A percentile compares a stretch with the other conserved stretches of the same genome.
phyloP scores from a whole-genome alignment of 108 stramenopile genomes.

The Nitzschia sp. region DNA sequence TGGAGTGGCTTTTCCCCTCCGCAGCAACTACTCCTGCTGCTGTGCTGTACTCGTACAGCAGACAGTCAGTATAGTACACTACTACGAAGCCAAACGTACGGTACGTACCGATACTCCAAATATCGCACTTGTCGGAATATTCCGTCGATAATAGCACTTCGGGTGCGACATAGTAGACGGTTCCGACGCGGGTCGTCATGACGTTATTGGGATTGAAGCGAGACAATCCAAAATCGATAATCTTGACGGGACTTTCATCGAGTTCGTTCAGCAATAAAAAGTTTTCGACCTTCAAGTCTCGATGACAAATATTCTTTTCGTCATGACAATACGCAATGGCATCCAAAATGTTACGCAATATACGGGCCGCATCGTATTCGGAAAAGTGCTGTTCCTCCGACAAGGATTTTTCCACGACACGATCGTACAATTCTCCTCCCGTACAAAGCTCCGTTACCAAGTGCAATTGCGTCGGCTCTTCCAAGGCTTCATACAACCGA shows the following conservation, averaged over 20 bases:
- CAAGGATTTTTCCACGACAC: slow-evolving; percentile 52
- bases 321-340: slow-evolving; percentile 77
- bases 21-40: no score
- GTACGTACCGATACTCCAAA: slow-evolving; percentile 91
- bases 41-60: no score
- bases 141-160: slow-evolving; percentile 48
- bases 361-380: slow-evolving; percentile 55
- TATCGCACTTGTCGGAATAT: slow-evolving; percentile 67
- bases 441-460: slow-evolving; percentile 81
- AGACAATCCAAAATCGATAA: slow-evolving; percentile 93
- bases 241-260: slow-evolving; percentile 32
- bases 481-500: slow-evolving; percentile 70
- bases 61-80: no score
- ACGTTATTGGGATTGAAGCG: slow-evolving; percentile 34
- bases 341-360: slow-evolving; percentile 52
- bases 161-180: slow-evolving; percentile 79
- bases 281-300: slow-evolving; percentile 65
- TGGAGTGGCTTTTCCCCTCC: no score
- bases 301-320: slow-evolving; percentile 59
- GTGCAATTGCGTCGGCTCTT: slow-evolving; percentile 63
- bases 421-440: slow-evolving; percentile 84
- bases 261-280: slow-evolving; percentile 54
- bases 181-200: slow-evolving; percentile 64
- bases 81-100: no score
- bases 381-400: slow-evolving; percentile 31